These are phyloP conservation scores for Penicillium robsamsonii DNA, from an alignment of 495 filamentous ascomycete species.

Conservation along the genomic window DNA sequence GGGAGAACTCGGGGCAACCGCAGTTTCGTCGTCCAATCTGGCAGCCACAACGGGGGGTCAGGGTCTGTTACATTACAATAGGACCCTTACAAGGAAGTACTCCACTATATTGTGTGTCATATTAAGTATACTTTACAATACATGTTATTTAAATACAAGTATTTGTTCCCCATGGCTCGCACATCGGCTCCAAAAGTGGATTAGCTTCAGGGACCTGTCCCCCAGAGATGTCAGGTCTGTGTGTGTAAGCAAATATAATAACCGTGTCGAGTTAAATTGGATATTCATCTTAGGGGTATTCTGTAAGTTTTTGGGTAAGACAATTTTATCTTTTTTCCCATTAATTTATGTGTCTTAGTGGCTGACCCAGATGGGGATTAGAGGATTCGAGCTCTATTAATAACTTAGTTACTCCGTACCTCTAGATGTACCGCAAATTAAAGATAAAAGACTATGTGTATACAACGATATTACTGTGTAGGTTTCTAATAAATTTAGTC, in stretches of 20 bases:
- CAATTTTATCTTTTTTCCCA: neutral
- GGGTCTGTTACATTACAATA: conserved; percentile 8
- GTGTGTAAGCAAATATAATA: neutral
- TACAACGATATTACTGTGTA: no score
- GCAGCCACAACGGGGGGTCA: conserved; percentile 17
- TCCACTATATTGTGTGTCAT: neutral
- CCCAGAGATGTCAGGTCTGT: conserved; percentile 2
- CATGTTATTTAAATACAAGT: conserved; percentile 4
- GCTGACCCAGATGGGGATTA: conserved; percentile 12
- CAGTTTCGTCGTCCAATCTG: conserved; percentile 21
- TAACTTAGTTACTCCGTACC: neutral
- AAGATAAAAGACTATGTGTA: neutral
- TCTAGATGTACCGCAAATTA: neutral
- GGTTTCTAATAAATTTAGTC: no score
- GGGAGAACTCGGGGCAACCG: conserved; percentile 7
- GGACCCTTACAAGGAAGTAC: neutral
- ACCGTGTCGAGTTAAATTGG: neutral
- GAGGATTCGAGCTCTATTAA: conserved; percentile 6
- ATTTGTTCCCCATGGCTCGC: conserved; percentile 11
- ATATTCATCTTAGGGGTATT: conserved; percentile 1
- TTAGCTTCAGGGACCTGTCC: conserved; percentile 27
- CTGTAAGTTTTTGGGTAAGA: neutral
- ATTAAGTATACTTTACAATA: conserved; percentile 1
- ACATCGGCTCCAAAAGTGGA: conserved; percentile 8
- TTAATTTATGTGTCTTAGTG: conserved; percentile 1